Conservation (phyloP, 768 basidiomycete species). For the Auricularia sp. region DNA sequence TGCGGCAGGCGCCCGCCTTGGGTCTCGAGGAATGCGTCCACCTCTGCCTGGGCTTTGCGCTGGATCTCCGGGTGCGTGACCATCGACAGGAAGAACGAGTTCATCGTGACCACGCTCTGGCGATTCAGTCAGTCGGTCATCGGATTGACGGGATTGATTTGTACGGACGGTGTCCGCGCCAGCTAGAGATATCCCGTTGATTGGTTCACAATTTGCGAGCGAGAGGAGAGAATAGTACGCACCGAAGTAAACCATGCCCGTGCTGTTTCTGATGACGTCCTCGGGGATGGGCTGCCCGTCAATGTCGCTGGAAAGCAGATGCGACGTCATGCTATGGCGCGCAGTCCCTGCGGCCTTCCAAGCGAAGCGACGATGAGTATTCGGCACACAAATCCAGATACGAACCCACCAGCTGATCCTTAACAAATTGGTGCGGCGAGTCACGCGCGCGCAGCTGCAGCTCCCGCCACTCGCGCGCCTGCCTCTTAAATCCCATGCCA, state of each 20-base stretch:
- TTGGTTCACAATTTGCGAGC: background rate
- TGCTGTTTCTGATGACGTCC: background rate
- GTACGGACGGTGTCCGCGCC: background rate
- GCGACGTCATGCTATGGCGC: background rate
- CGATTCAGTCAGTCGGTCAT: background rate
- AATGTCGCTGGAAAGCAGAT: background rate
- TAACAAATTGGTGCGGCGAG: conserved; percentile 45
- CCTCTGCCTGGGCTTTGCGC: background rate
- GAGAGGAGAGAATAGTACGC: background rate
- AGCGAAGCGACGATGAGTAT: conserved; percentile 21
- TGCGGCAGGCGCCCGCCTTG: background rate
- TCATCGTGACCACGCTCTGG: conserved; percentile 5
- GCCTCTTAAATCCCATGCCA: conserved; percentile 23
- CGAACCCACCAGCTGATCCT: conserved; percentile 11
- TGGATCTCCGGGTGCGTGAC: conserved; percentile 18
- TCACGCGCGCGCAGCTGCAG: conserved; percentile 6
- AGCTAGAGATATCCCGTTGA: background rate
- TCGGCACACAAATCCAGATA: conserved; percentile 4
- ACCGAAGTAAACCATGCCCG: background rate
- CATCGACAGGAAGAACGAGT: conserved; percentile 12
- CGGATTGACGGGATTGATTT: background rate
- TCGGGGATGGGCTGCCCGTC: background rate
- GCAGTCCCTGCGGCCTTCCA: conserved; percentile 16
- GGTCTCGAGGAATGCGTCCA: background rate
- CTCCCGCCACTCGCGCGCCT: conserved; percentile 17